phyloP scores from a whole-genome alignment of 164 flowering plant species.

The grape (Vitis vinifera) region DNA sequence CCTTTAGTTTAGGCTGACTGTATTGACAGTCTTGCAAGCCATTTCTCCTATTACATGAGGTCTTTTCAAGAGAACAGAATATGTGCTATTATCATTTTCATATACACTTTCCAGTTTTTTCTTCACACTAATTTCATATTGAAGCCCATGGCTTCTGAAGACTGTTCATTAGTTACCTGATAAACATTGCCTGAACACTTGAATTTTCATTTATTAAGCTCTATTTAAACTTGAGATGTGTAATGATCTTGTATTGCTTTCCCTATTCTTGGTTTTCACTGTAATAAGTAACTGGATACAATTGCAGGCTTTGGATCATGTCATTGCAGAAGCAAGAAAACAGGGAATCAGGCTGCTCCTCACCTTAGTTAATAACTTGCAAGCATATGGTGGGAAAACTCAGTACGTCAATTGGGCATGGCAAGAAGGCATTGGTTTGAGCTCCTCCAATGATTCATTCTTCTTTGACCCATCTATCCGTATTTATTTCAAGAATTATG shows the following conservation, averaged over 20 bases:
- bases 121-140: too few relatives aligned
- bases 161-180: too few relatives aligned
- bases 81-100: too few relatives aligned
- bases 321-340: conserved; percentile 79
- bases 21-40: too few relatives aligned
- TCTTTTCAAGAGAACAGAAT: too few relatives aligned
- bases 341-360: conserved; percentile 75
- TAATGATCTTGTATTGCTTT: neutral
- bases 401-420: conserved; percentile 98
- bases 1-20: too few relatives aligned
- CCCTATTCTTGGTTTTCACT: neutral
- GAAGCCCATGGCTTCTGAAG: too few relatives aligned
- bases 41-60: too few relatives aligned
- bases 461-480: conserved; percentile 89
- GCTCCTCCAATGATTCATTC: conserved; percentile 96
- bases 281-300: neutral
- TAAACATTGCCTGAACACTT: too few relatives aligned
- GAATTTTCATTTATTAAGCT: too few relatives aligned
- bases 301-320: conserved; percentile 86
- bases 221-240: too few relatives aligned
- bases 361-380: conserved; percentile 87
- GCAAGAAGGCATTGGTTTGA: conserved; percentile 86
- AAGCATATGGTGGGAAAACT: conserved; percentile 93
- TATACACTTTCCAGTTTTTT: too few relatives aligned
- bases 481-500: conserved; percentile 70